Evolutionary conservation across 495 filamentous ascomycete species (phyloP).

Genomic region (Zalerion maritima): DNA sequence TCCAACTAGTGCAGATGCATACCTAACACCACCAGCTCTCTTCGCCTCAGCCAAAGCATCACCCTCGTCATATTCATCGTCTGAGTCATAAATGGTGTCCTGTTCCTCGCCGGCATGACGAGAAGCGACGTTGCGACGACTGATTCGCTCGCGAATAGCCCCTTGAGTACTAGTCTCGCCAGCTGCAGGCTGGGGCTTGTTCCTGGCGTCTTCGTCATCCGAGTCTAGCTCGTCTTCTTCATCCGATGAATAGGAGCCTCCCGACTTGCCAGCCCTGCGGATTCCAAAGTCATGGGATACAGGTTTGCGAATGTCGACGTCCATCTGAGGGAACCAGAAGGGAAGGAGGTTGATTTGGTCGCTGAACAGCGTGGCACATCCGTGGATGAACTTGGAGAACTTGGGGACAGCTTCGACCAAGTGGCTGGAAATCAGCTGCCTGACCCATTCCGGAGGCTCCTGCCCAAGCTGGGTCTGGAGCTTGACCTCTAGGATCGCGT

Average conservation of each 20-base stretch:
- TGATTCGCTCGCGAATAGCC: conserved; percentile 19
- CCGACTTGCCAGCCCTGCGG: conserved; percentile 57
- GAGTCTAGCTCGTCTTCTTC: conserved; percentile 51
- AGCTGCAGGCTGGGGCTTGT: conserved; percentile 9
- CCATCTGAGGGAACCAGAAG: conserved; percentile 98
- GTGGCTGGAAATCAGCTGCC: conserved; percentile 79
- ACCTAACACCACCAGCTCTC: conserved; percentile 54
- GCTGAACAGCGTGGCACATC: conserved; percentile 74
- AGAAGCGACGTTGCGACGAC: conserved; percentile 11
- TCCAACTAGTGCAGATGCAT: conserved; percentile 40
- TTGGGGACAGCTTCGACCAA: conserved; percentile 96
- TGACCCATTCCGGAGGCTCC: conserved; percentile 92
- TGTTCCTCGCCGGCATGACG: conserved; percentile 30
- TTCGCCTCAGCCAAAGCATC: conserved; percentile 58
- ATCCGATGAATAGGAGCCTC: conserved; percentile 61
- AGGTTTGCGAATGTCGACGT: conserved; percentile 92
- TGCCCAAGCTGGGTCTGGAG: conserved; percentile 95
- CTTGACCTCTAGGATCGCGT: conserved; percentile 94
- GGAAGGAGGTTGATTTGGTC: conserved; percentile 78
- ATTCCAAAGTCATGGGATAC: conserved; percentile 77
- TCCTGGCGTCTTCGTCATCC: conserved; percentile 39
- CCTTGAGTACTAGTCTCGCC: conserved; percentile 5
- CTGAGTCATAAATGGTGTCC: conserved; percentile 73
- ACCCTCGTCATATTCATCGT: conserved; percentile 58
- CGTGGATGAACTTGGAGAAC: conserved; percentile 99